Evolutionary conservation across 495 filamentous ascomycete species (phyloP), one percentile per base, ranked within the genome.

Genomic region (Penicillium lagena): DNA sequence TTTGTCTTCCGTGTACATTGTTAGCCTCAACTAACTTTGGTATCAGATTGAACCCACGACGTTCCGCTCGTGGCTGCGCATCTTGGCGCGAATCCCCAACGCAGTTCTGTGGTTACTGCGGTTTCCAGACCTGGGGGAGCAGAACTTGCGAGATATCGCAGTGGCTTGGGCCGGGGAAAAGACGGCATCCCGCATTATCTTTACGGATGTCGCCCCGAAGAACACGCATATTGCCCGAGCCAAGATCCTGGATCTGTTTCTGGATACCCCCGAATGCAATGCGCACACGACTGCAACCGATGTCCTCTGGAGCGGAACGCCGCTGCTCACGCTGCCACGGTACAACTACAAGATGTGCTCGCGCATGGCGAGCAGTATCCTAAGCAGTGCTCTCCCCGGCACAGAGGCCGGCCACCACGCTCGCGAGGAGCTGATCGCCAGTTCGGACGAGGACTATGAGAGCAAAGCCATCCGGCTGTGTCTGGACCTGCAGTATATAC

Each of bases 311-410:
- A 90, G 86, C 37, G 90, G 88, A 41, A 99, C 94, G 7, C 93
- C 93, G 30, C 73, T 99, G 40, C 71, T 97, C 42, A 99, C 93
- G 0, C 74, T 90, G n/a, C 90, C 90, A n/a, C 79, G 91, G 29
- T 93, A 96, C 64, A 77, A 81, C 42, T 95, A 96, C 63, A 99
- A 99, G 70, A 99, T 99, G 93, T 97, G 94, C 65, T 94, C 88
- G 35, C 82, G 94, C 40, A 97, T 98, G 86, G 93, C 93, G 14
- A 90, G 90, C 32, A 91, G 87, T 11, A 97, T 98, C 51, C 73
- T 98, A 10, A 85, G 78, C 47, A 94, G 93, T 33, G 93, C 93
- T 2, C 70, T 97, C 7, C 90, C 94, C 1, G 81, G 80, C 50
- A 68, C 66, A 4, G 69, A 68, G 8, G 79, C 79, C 12, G 90